Base-by-base conservation (phyloP, 805 yeast species). In the Millerozyma miso region DNA sequence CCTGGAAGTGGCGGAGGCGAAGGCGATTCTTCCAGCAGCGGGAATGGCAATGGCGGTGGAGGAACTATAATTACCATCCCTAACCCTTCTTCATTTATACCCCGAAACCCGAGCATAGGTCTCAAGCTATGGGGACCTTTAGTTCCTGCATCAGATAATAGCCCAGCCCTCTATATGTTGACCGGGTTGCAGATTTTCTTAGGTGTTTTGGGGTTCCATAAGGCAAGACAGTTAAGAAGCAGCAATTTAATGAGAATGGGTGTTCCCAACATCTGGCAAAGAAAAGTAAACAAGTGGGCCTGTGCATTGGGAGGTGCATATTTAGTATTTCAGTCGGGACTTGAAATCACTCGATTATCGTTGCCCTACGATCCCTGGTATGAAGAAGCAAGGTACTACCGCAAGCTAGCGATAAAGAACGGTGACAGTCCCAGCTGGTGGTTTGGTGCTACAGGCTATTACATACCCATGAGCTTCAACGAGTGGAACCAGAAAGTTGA, bases 91-190 rank as follows among this genome's bases (percentile, higher is more conserved):
- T 16, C 41, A n/a, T 44, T 48, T 16, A 49, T 54, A 15, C 59
- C 57, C 16, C 47, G 45, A 19, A 61, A 69, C 35, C 89, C 89
- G 2, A 76, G 79, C 40, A 56, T 80, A 17, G 88, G 87, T 0
- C 65, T 83, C 40, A 64, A 66, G 47, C 51, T 80, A 29, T 80
- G 87, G 82, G 86, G 89, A 0, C 88, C 88, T 0, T 56, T 84
- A 17, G 83, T 80, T 1, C 91, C 91, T 2, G 85, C 89, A 1
- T 73, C 84, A 6, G 90, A 84, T 48, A 79, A 81, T 55, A 56
- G 63, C 26, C 59, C 69, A 2, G 86, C 85, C 1, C 55, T 83
- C 1, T 75, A 74, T 52, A 52, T 76, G 0, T 56, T 81, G 39
- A 68, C 80, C 2, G 78, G 77, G 0, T 44, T 76, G 2, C 90